Percentiles rank a stretch among this genome's conserved stretches.
Evolutionary conservation across 441 rosid genomes (phyloP).

Genomic region (Mallotus japonicus): DNA sequence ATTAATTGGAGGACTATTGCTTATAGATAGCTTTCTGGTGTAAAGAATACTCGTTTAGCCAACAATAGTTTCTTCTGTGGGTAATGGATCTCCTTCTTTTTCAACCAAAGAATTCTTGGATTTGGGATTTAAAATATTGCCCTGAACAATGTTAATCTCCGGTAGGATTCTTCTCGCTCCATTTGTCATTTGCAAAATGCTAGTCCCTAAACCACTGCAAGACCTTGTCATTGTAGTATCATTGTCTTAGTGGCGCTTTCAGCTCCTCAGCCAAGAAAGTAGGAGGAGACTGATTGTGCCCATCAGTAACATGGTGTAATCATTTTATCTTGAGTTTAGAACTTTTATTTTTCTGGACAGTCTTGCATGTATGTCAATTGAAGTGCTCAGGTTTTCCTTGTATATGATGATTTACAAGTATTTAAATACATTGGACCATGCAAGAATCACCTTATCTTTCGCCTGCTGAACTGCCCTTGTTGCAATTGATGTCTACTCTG

Average conservation of each 20-base stretch:
- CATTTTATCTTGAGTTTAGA: not conserved
- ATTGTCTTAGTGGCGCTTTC: too few species aligned
- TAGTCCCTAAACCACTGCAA: not conserved
- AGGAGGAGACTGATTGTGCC: not conserved
- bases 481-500: not conserved
- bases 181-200: not conserved
- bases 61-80: too few species aligned
- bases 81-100: too few species aligned
- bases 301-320: too few species aligned
- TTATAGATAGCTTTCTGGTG: too few species aligned
- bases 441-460: not conserved
- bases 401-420: not conserved
- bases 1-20: too few species aligned
- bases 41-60: too few species aligned
- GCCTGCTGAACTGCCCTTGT: not conserved
- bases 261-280: not conserved
- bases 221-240: not conserved
- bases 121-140: not conserved
- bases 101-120: not conserved
- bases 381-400: not conserved
- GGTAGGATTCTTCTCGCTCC: not conserved
- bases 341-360: not conserved
- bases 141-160: not conserved
- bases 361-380: not conserved
- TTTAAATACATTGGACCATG: not conserved